Conservation (phyloP, 2,329 filamentous ascomycete species). For the Pezicula neosporulosa region DNA sequence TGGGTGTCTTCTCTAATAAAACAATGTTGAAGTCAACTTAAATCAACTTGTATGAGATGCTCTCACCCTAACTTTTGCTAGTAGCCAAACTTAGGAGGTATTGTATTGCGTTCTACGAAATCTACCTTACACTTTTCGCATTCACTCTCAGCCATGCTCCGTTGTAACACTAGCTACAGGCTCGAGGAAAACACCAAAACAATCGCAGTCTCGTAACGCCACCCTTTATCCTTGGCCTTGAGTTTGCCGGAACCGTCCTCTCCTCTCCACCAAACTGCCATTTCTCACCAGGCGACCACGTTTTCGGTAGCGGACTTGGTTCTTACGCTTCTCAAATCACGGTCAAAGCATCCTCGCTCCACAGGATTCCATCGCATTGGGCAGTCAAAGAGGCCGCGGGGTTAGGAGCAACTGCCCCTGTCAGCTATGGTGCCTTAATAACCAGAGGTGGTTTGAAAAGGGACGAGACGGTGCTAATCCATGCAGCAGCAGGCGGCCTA, state of each 20-base stretch:
- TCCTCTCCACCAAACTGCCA: constrained; percentile 30
- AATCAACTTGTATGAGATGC: neutral
- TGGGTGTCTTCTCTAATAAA: too few species aligned
- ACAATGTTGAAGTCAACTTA: too few species aligned
- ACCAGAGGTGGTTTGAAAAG: constrained; percentile 35
- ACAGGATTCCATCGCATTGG: constrained; percentile 42
- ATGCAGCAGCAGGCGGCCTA: constrained; percentile 52
- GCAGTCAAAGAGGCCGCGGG: constrained; percentile 47
- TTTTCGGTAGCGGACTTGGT: constrained; percentile 50
- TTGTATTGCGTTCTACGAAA: neutral
- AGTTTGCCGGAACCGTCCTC: constrained; percentile 53
- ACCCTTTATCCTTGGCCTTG: constrained; percentile 57
- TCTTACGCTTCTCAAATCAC: constrained; percentile 50
- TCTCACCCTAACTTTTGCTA: neutral
- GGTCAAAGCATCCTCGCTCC: constrained; percentile 34
- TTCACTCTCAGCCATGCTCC: constrained; percentile 2
- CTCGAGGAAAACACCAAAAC: constrained; percentile 57
- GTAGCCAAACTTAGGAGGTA: too few species aligned
- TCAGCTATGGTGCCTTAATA: constrained; percentile 49
- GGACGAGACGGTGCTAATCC: constrained; percentile 49
- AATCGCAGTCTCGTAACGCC: constrained; percentile 51
- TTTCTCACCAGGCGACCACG: constrained; percentile 43
- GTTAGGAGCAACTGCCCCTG: constrained; percentile 48
- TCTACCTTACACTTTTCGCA: neutral
- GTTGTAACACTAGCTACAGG: constrained; percentile 24